Percentiles rank a stretch among this genome's conserved stretches.
Evolutionary conservation across 371 early-diverging fungal genomes (phyloP).

Genomic region (Entomophthora muscae): DNA sequence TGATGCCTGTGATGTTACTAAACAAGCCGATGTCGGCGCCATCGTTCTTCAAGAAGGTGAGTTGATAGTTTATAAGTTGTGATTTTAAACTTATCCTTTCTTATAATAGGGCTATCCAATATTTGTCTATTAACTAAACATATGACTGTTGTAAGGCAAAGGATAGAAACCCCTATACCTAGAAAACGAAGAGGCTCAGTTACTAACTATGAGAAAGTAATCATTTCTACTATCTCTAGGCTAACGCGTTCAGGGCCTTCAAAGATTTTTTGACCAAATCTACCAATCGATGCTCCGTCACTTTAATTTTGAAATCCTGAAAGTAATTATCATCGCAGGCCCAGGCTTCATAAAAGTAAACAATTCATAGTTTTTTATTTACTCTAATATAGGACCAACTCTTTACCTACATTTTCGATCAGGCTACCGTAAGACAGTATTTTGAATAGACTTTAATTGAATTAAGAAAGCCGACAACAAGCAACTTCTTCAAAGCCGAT

Average conservation of each 20-base stretch:
- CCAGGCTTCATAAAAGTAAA: slow-evolving; percentile 84
- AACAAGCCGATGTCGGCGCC: slow-evolving; percentile 86
- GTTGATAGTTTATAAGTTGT: not conserved
- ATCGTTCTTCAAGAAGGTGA: slow-evolving; percentile 82
- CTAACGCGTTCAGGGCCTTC: slow-evolving; percentile 54
- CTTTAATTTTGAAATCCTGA: slow-evolving; percentile 73
- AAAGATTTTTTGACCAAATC: slow-evolving; percentile 77
- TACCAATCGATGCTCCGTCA: slow-evolving; percentile 70
- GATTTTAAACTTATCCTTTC: not conserved
- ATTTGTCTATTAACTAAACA: slow-evolving; percentile 81
- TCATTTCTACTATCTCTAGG: no score
- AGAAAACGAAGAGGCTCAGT: slow-evolving; percentile 80
- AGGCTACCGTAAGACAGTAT: slow-evolving; percentile 41
- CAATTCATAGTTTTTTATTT: no score
- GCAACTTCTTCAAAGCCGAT: slow-evolving; percentile 52
- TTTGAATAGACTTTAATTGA: not conserved
- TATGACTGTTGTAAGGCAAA: slow-evolving; percentile 88
- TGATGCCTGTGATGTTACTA: slow-evolving; percentile 75
- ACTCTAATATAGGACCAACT: slow-evolving; percentile 70
- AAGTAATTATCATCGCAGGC: slow-evolving; percentile 83
- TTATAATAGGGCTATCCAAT: slow-evolving; percentile 52
- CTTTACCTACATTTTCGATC: slow-evolving; percentile 61
- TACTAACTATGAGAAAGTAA: slow-evolving; percentile 72
- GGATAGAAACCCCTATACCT: slow-evolving; percentile 80
- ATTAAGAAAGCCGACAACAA: slow-evolving; percentile 70